phyloP scores from a whole-genome alignment of 441 rosid genomes.

The Daphne laureola region DNA sequence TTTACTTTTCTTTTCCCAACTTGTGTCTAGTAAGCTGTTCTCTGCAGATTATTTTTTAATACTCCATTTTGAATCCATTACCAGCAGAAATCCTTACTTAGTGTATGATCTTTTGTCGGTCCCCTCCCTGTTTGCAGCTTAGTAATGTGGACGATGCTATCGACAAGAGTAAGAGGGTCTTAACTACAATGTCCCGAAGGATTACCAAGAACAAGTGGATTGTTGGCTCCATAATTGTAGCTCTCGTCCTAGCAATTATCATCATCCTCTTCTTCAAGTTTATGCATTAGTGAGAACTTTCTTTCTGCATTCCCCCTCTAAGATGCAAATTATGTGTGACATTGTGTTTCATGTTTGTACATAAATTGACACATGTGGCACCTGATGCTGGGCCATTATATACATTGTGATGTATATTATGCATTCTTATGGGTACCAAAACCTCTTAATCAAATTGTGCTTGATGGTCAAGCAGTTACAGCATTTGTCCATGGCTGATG shows the following conservation, averaged over 20 bases:
- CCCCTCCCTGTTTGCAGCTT: constrained; percentile 27
- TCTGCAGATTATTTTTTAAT: not conserved
- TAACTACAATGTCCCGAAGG: constrained; percentile 55
- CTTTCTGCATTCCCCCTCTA: not conserved
- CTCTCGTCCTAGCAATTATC: constrained; percentile 50
- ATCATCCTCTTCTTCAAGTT: constrained; percentile 48
- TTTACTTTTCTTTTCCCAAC: constrained; percentile 3
- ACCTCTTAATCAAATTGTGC: no score
- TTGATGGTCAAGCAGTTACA: no score
- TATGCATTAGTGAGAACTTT: constrained; percentile 1
- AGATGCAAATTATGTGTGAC: not conserved
- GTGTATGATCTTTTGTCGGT: not conserved
- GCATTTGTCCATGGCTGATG: no score
- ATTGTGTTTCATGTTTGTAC: no score
- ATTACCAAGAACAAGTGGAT: constrained; percentile 65
- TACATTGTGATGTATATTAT: no score
- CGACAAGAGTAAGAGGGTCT: constrained; percentile 59
- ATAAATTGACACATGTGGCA: no score
- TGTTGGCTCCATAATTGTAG: constrained; percentile 38
- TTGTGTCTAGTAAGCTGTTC: not conserved
- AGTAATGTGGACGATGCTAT: constrained; percentile 61
- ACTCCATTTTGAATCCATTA: not conserved
- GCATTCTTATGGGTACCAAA: no score
- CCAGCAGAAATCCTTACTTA: constrained; percentile 1
- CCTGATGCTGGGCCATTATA: no score